A percentile compares a stretch with the other conserved stretches of the same genome.
phyloP scores from a whole-genome alignment of 2,329 filamentous ascomycete genomes.

The Periconia digitata region DNA sequence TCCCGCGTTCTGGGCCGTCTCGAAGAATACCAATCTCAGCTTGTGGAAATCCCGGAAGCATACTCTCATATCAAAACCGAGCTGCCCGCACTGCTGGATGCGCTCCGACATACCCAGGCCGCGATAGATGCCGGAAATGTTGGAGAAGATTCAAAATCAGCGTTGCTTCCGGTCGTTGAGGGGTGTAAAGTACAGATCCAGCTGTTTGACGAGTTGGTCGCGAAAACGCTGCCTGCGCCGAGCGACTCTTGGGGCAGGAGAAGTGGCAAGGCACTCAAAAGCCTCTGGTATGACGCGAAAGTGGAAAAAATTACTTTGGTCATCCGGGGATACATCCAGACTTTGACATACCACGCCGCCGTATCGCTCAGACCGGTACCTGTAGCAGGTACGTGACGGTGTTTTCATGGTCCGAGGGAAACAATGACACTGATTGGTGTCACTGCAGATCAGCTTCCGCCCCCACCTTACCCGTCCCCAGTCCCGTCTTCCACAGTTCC shows the following conservation, averaged over 20 bases:
- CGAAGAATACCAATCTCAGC: slow-evolving; percentile 7
- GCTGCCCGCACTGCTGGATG: slow-evolving; percentile 12
- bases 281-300: slow-evolving; percentile 13
- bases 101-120: slow-evolving; percentile 7
- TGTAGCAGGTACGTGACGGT: neutral
- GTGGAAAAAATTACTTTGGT: slow-evolving; percentile 10
- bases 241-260: slow-evolving; percentile 7
- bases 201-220: slow-evolving; percentile 7
- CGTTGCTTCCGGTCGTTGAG: slow-evolving; percentile 8
- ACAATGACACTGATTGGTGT: no score
- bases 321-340: slow-evolving; percentile 8
- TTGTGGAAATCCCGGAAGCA: slow-evolving; percentile 6
- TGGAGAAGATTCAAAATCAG: slow-evolving; percentile 5
- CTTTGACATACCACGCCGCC: slow-evolving; percentile 9
- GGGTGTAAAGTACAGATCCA: slow-evolving; percentile 10
- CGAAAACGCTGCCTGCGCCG: slow-evolving; percentile 5
- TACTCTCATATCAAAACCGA: slow-evolving; percentile 22
- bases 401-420: no score
- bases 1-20: slow-evolving; percentile 7
- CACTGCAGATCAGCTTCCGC: neutral
- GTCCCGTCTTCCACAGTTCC: slow-evolving; percentile 13
- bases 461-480: slow-evolving; percentile 2
- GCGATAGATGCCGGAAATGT: slow-evolving; percentile 4
- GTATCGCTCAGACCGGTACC: slow-evolving; percentile 1
- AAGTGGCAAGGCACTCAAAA: slow-evolving; percentile 11